phyloP scores from a whole-genome alignment of 495 filamentous ascomycete species.

The Aspergillus steynii region DNA sequence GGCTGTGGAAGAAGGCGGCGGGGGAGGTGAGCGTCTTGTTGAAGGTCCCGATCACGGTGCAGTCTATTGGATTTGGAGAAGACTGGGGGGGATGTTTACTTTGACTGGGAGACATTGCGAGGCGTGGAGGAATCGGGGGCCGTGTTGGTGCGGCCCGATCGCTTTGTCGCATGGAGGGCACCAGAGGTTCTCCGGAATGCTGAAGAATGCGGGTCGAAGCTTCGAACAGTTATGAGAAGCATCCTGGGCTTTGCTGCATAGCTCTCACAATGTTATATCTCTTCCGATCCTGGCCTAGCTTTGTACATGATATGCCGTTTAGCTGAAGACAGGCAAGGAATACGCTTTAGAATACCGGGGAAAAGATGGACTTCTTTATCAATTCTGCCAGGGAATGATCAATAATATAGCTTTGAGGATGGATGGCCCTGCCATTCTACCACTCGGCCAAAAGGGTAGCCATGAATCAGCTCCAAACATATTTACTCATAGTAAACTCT shows the following conservation, averaged over 20 bases:
- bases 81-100: slow-evolving; percentile 55
- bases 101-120: slow-evolving; percentile 46
- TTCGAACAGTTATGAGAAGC: slow-evolving; percentile 18
- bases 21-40: slow-evolving; percentile 24
- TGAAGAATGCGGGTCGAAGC: slow-evolving; percentile 13
- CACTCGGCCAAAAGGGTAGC: too few relatives aligned
- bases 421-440: neutral
- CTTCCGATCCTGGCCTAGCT: neutral
- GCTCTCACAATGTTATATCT: neutral
- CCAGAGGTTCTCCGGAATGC: slow-evolving; percentile 9
- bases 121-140: slow-evolving; percentile 54
- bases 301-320: neutral
- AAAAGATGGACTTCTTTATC: neutral
- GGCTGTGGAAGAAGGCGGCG: slow-evolving; percentile 49
- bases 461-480: neutral
- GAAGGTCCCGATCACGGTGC: slow-evolving; percentile 40
- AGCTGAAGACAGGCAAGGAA: neutral
- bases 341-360: neutral
- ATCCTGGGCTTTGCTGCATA: slow-evolving; percentile 13
- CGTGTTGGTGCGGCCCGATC: slow-evolving; percentile 50
- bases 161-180: slow-evolving; percentile 46
- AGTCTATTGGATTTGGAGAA: slow-evolving; percentile 47
- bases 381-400: neutral
- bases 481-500: slow-evolving; percentile 29
- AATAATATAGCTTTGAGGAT: slow-evolving; percentile 4